Percentiles rank a stretch among this genome's conserved stretches.
phyloP scores from a whole-genome alignment of 164 flowering plant genomes.

The Kalanchoe fedtschenkoi region DNA sequence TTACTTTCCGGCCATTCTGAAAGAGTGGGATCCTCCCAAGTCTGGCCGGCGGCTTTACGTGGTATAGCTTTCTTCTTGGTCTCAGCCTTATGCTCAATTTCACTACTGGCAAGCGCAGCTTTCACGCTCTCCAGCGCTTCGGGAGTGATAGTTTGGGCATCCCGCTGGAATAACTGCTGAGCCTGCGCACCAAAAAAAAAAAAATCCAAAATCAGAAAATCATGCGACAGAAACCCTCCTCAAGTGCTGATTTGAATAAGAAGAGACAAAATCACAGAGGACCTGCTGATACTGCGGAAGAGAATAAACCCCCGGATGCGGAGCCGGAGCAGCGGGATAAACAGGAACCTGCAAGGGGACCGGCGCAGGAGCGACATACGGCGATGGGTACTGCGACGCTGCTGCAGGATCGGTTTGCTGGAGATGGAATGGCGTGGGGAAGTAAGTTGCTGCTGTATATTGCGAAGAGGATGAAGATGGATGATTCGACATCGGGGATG shows the following conservation, averaged over 20 bases:
- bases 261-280: not conserved
- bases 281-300: slow-evolving; percentile 88
- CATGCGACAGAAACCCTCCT: no score
- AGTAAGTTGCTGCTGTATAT: slow-evolving; percentile 57
- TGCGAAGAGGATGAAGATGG: slow-evolving; percentile 42
- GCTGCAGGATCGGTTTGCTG: slow-evolving; percentile 33
- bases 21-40: slow-evolving; percentile 98
- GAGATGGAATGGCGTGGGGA: slow-evolving; percentile 86
- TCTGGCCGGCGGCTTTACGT: slow-evolving; percentile 90
- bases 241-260: not conserved
- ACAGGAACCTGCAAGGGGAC: slow-evolving; percentile 17
- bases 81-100: slow-evolving; percentile 90
- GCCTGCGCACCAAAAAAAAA: slow-evolving; percentile 37
- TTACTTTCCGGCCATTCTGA: slow-evolving; percentile 99
- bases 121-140: slow-evolving; percentile 94
- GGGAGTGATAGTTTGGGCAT: slow-evolving; percentile 90
- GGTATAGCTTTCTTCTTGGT: slow-evolving; percentile 91
- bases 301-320: slow-evolving; percentile 41
- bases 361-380: slow-evolving; percentile 14
- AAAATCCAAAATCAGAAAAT: not conserved
- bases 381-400: slow-evolving; percentile 23
- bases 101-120: slow-evolving; percentile 96
- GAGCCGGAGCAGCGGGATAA: slow-evolving; percentile 32
- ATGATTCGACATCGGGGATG: slow-evolving; percentile 15
- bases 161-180: slow-evolving; percentile 89